A percentile compares a stretch with the other conserved stretches of the same genome.
These are phyloP conservation scores for Paramecium pentaurelia DNA, from an alignment of 73 alveolate genomes.

Conservation along the genomic window DNA sequence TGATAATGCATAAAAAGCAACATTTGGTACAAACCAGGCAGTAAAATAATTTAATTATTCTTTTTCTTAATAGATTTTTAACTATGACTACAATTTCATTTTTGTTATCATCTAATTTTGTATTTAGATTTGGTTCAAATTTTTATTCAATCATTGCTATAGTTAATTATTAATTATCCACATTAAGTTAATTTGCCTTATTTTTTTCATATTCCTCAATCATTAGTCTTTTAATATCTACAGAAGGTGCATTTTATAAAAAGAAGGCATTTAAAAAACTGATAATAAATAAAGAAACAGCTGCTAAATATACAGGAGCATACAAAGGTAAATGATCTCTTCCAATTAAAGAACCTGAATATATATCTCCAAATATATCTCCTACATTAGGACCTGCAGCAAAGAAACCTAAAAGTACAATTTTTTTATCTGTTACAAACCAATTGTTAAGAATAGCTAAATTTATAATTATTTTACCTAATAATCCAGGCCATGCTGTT, in stretches of 20 bases:
- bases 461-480: not conserved
- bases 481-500: constrained; percentile 35
- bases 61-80: not conserved
- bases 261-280: not conserved
- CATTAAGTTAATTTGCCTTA: not conserved
- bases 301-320: not conserved
- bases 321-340: not conserved
- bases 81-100: not conserved
- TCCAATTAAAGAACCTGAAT: not conserved
- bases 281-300: not conserved
- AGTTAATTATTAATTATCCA: not conserved
- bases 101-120: not conserved
- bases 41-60: not conserved
- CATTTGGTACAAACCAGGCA: constrained; percentile 5
- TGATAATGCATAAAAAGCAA: not conserved
- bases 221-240: not conserved
- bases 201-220: not conserved
- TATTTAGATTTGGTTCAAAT: not conserved
- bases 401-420: not conserved
- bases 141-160: not conserved
- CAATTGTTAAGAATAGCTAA: constrained; percentile 13
- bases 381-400: constrained; percentile 34
- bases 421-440: not conserved
- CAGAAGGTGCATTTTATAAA: not conserved
- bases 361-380: not conserved